Evolutionary conservation across 1,284 basidiomycete species (phyloP), one percentile per base, ranked within the genome.

Genomic region (Dichomitus squalens): DNA sequence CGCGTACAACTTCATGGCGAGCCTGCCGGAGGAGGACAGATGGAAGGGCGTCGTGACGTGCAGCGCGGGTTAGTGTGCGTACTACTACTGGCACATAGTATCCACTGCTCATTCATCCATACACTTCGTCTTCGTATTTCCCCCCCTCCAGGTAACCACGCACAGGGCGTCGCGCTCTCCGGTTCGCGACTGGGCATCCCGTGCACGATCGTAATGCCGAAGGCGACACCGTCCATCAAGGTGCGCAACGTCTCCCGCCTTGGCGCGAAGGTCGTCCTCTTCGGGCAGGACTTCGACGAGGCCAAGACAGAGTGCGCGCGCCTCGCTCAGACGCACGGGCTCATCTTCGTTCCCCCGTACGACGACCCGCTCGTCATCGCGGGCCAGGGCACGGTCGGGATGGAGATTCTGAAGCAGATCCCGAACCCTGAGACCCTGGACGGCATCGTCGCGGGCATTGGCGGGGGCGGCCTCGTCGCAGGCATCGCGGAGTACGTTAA

Each of bases 31-130:
- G 23, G 93, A 95, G 58, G 95, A 98, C 67, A 85, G 95, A 63
- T 95, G 93, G 92, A 96, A 96, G 74, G 97, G 97, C 58, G 97
- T 99, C 64, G 84, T 99, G 57, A 98, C 97, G 39, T 99, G 96
- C 72, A 96, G 93, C 70, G 97, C 96, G 58, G 95, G 95, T 96
- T 75, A 85, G 92, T 88, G 76, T 80, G 80, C 79, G 77, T 83
- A 76, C 64, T 57, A 76, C 64, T 57, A 53, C 50, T 35, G 12
- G 35, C 44, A 29, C 34, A 41, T 27, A n/a, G 35, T 12, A 25
- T 31, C 20, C 18, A 6, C 25, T 20, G 59, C 55, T 52, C 52
- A 60, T 49, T 25, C 40, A n/a, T n/a, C 31, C 44, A 33, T 21
- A 18, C 44, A 16, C 2, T 20, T 29, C 18, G 29, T 47, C 7